These are phyloP conservation scores for Cryptococcus sp. DNA, from an alignment of 1,284 basidiomycete species.

Conservation along the genomic window DNA sequence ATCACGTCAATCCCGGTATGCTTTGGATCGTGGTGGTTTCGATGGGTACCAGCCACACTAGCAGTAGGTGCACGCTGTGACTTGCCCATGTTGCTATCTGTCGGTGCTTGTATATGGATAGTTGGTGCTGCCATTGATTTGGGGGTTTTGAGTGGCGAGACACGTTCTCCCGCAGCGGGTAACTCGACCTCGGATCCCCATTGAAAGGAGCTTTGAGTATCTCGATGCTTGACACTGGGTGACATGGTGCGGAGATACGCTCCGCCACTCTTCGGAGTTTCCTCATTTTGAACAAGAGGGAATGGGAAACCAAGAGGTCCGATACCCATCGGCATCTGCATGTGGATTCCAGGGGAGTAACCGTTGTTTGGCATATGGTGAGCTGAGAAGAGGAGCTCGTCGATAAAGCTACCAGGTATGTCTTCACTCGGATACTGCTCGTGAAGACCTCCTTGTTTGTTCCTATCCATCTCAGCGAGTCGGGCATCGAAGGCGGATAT, in stretches of 20 bases:
- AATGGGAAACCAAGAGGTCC: background rate
- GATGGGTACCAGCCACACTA: constrained; percentile 1
- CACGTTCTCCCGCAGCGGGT: constrained; percentile 16
- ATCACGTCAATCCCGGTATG: constrained; percentile 15
- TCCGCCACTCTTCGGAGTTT: background rate
- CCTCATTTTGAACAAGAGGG: background rate
- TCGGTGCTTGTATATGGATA: constrained; percentile 40
- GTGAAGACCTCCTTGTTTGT: background rate
- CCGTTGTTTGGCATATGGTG: constrained; percentile 7
- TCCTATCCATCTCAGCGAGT: constrained; percentile 17
- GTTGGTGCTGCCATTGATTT: constrained; percentile 15
- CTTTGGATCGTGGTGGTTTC: background rate
- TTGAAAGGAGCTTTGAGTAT: constrained; percentile 9
- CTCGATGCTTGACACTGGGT: background rate
- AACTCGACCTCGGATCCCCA: constrained; percentile 43
- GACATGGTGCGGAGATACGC: constrained; percentile 6
- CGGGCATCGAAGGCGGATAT: constrained; percentile 26
- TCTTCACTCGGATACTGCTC: constrained; percentile 8
- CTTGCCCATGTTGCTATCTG: constrained; percentile 25
- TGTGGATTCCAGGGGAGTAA: constrained; percentile 1
- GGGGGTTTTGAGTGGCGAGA: constrained; percentile 15
- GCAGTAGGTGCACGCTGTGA: constrained; percentile 5
- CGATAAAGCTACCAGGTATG: constrained; percentile 17
- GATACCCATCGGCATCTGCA: background rate
- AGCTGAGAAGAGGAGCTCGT: constrained; percentile 28